Base-by-base conservation (phyloP, 2,329 filamentous ascomycete genomes). In the Trichophyton schoenleinii region DNA sequence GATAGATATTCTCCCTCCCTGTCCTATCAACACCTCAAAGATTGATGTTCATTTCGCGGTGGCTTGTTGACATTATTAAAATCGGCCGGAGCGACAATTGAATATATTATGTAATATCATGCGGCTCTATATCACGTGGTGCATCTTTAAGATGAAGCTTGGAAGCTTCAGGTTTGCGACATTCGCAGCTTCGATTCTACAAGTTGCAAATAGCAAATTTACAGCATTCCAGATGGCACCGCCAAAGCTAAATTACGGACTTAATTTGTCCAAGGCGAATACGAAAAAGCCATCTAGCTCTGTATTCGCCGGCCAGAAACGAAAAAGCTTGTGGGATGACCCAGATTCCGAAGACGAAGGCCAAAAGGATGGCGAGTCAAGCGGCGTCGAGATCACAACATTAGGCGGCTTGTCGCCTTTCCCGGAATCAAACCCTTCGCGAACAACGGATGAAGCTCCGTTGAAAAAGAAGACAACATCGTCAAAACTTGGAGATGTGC, bases 291-390 rank as follows among this genome's bases (percentile, higher is more conserved):
- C 59, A 65, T 64, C n/a, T 70, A 66, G 69, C n/a, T 68, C 69
- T 20, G 65, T 68, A 34, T 61, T 67, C n/a, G 63, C 69, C 11
- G 68, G 69, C 38, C 74, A 77, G 64, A 79, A 79, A 65, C 76
- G 77, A 63, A 80, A 79, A 68, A 72, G 73, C 11, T 72, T 78
- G 41, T 78, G 79, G 66, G 76, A 71, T 15, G 75, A 76, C 55
- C 75, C 75, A 0, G 75, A 76, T 41, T 68, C 70, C 31, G 74
- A 75, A 48, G 64, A 63, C 3, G 62, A 67, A 11, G 48, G 63
- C n/a, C 59, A 63, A 20, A 64, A 58, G 7, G 36, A 36, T 28
- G 49, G 34, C 9, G 52, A 62, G 48, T 11, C 63, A 42, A 49
- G 36, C 34, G 62, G 62, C 60, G 64, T 71, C 9, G 74, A 76